Evolutionary conservation across 2,329 filamentous ascomycete genomes (phyloP).

Genomic region (Cytospora piceae): DNA sequence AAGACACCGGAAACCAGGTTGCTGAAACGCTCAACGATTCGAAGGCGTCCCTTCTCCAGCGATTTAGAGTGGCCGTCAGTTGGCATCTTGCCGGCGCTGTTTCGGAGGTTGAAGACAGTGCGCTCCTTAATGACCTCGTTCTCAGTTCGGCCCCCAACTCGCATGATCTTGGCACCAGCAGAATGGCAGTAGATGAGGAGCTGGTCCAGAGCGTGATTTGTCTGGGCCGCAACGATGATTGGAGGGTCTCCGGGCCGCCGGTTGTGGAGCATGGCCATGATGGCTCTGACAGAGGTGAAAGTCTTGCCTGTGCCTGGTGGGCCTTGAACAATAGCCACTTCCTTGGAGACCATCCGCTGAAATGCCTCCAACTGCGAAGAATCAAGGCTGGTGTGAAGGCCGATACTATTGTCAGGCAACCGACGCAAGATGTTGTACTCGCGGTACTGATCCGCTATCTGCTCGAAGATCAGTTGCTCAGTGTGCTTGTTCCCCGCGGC

Average conservation of each 20-base stretch:
- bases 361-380: constrained; percentile 72
- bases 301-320: constrained; percentile 81
- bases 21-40: constrained; percentile 43
- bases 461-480: constrained; percentile 3
- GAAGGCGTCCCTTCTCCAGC: constrained; percentile 37
- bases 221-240: constrained; percentile 82
- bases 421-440: constrained; percentile 30
- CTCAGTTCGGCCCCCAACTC: constrained; percentile 69
- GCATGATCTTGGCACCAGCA: constrained; percentile 58
- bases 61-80: constrained; percentile 33
- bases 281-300: constrained; percentile 72
- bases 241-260: constrained; percentile 61
- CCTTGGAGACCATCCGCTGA: constrained; percentile 69
- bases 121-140: constrained; percentile 67
- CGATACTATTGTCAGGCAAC: constrained; percentile 31
- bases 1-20: constrained; percentile 46
- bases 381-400: constrained; percentile 58
- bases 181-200: constrained; percentile 66
- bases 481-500: constrained; percentile 5
- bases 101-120: constrained; percentile 67
- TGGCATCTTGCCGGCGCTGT: constrained; percentile 31
- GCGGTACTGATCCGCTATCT: constrained; percentile 24
- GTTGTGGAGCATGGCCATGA: constrained; percentile 68
- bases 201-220: constrained; percentile 89
- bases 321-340: constrained; percentile 78